These are phyloP conservation scores for Barnettozyma vustinii DNA, from an alignment of 805 yeast species.

Conservation along the genomic window DNA sequence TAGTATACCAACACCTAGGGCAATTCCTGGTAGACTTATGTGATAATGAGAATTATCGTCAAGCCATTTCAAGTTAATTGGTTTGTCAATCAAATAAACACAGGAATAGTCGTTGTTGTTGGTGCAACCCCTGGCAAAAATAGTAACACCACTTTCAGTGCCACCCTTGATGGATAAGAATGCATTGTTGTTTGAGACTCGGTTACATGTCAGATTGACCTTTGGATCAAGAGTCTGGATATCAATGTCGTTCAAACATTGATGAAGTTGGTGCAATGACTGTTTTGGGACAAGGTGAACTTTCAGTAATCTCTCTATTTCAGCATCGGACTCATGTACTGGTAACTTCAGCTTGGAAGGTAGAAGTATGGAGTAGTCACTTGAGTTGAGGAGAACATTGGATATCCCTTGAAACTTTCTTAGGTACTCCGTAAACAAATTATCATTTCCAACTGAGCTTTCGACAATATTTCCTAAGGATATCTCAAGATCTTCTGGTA, in stretches of 20 bases:
- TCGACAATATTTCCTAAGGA: slow-evolving; percentile 49
- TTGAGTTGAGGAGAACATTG: slow-evolving; percentile 35
- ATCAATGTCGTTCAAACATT: slow-evolving; percentile 39
- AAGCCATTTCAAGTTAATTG: slow-evolving; percentile 62
- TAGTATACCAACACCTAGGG: slow-evolving; percentile 61
- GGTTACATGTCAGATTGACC: slow-evolving; percentile 41
- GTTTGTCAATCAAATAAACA: slow-evolving; percentile 60
- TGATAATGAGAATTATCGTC: slow-evolving; percentile 43
- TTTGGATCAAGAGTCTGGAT: slow-evolving; percentile 40
- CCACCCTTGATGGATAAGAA: slow-evolving; percentile 40
- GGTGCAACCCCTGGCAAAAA: slow-evolving; percentile 58
- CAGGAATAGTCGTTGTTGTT: slow-evolving; percentile 35
- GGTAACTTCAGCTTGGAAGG: slow-evolving; percentile 56
- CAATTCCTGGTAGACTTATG: slow-evolving; percentile 60
- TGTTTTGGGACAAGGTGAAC: slow-evolving; percentile 66
- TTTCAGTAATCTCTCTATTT: slow-evolving; percentile 48
- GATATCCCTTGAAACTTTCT: slow-evolving; percentile 37
- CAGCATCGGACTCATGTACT: slow-evolving; percentile 36
- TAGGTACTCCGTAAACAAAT: slow-evolving; percentile 40
- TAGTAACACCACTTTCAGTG: slow-evolving; percentile 49
- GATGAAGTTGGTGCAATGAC: slow-evolving; percentile 40
- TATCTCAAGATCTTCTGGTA: slow-evolving; percentile 55
- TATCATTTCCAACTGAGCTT: slow-evolving; percentile 41
- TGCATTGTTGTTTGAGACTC: slow-evolving; percentile 31
- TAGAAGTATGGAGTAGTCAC: slow-evolving; percentile 56